Conservation (phyloP, 805 yeast species). For the Pachysolen tannophilus region DNA sequence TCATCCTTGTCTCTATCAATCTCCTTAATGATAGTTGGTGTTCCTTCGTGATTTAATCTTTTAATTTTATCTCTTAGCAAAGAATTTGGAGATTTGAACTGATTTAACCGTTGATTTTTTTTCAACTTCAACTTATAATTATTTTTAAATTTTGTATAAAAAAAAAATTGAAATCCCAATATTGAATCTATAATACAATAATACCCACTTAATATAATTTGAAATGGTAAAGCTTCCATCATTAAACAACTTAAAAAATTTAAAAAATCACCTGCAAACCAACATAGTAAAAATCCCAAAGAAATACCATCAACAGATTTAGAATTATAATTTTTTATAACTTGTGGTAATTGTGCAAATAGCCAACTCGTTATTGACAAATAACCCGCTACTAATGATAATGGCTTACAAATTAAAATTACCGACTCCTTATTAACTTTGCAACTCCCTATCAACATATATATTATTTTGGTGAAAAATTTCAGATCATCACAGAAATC, state of each 20-base stretch:
- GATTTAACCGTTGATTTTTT: constrained; percentile 3
- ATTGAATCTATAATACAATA: constrained; percentile 41
- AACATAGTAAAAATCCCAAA: constrained; percentile 46
- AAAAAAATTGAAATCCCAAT: constrained; percentile 37
- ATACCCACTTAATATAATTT: constrained; percentile 35
- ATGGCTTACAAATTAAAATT: constrained; percentile 13
- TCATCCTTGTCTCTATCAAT: constrained; percentile 7
- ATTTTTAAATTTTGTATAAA: constrained; percentile 21
- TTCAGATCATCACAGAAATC: constrained; percentile 15
- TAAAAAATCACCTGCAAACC: constrained; percentile 59
- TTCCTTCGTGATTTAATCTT: neutral
- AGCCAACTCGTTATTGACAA: constrained; percentile 54
- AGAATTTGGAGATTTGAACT: constrained; percentile 1
- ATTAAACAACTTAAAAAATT: constrained; percentile 42
- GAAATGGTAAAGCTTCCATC: constrained; percentile 41
- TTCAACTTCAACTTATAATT: constrained; percentile 3
- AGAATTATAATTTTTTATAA: constrained; percentile 45
- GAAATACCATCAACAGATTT: constrained; percentile 66
- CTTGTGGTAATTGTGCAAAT: constrained; percentile 71
- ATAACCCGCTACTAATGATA: constrained; percentile 23
- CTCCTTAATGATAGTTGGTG: constrained; percentile 1
- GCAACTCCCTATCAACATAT: constrained; percentile 20
- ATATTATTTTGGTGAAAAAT: constrained; percentile 15
- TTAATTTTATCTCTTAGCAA: constrained; percentile 4
- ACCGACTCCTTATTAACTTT: constrained; percentile 12